Evolutionary conservation across 495 filamentous ascomycete species (phyloP), one percentile per base, ranked within the genome.

Genomic region (Aspergillus bertholletiae): DNA sequence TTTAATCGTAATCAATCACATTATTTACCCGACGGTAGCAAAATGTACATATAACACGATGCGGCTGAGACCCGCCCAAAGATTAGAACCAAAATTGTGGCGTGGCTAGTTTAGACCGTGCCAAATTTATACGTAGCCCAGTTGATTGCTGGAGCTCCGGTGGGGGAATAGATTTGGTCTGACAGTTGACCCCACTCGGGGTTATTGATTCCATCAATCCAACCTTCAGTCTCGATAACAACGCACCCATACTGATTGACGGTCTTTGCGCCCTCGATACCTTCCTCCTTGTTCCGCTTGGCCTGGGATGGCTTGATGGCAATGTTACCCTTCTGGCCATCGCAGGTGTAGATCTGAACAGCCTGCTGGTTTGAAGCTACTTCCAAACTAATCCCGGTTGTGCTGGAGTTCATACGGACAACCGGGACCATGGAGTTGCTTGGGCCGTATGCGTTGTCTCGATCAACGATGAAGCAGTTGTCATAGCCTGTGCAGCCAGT

Each of bases 181-280:
- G 60, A 46, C 22, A 69, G 57, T 54, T 87, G 80, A 12, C 82
- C 84, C 89, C 89, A 93, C 66, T 88, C 74, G 7, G 88, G 88
- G 53, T 91, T 74, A 67, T 92, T 92, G 71, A 93, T 89, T 21
- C 74, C 88, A 62, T 90, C 88, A 61, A 93, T 92, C 83, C 84
- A 93, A 34, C 71, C 76, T 60, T 81, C 77, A 5, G 75, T 69
- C 63, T 82, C 78, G 59, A 92, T 76, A 23, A 90, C 87, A 46
- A 90, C 46, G 63, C 87, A 93, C 23, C 88, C 88, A 63, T 86
- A 86, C 71, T 89, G 71, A 46, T 84, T 70, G 32, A 81, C 64
- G 41, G 58, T 67, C 7, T 65, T 62, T 11, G 72, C 66, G 20
- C 73, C 74, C 13, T 70, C 54, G 51, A 72, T 63, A 6, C 70